Evolutionary conservation across 1,284 basidiomycete genomes (phyloP).

Genomic region (Cryptococcus jaspeensis): DNA sequence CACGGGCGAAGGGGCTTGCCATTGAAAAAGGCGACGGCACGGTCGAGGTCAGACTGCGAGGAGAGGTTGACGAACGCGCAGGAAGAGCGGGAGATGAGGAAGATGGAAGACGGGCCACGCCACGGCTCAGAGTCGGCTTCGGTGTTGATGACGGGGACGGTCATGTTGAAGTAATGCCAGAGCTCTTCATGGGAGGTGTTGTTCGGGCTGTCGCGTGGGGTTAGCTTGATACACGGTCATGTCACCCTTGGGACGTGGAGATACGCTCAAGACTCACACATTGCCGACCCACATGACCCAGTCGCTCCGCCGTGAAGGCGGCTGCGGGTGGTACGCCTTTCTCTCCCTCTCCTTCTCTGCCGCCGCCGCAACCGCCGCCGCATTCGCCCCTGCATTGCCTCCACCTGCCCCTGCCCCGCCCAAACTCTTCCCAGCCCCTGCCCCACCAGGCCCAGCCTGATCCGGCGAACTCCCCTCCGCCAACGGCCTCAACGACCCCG

Average conservation of each 20-base stretch:
- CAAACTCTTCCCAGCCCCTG: no score
- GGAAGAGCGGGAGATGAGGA: slow-evolving; percentile 85
- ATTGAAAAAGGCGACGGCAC: slow-evolving; percentile 69
- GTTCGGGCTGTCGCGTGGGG: slow-evolving; percentile 44
- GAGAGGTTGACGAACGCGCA: slow-evolving; percentile 92
- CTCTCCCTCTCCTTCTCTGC: slow-evolving; percentile 31
- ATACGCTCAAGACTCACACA: slow-evolving; percentile 42
- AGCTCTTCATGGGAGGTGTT: slow-evolving; percentile 86
- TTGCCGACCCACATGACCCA: slow-evolving; percentile 85
- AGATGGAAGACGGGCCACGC: slow-evolving; percentile 77
- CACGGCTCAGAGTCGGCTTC: slow-evolving; percentile 29
- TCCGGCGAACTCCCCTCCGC: not conserved
- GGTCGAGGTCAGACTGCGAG: slow-evolving; percentile 62
- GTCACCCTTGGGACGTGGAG: not conserved
- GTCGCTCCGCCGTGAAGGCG: slow-evolving; percentile 68
- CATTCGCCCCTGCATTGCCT: no score
- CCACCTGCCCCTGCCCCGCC: no score
- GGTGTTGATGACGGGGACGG: slow-evolving; percentile 21
- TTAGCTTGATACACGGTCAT: not conserved
- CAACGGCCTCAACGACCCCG: slow-evolving; percentile 15
- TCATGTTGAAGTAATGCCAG: slow-evolving; percentile 74
- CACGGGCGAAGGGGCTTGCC: slow-evolving; percentile 52
- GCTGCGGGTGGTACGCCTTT: slow-evolving; percentile 51
- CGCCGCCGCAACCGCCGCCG: not conserved
- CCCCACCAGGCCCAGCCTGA: no score